Evolutionary conservation across 129 eudicot species (phyloP), one percentile per base, ranked within the genome.

Genomic region (Ambrosia trifida): DNA sequence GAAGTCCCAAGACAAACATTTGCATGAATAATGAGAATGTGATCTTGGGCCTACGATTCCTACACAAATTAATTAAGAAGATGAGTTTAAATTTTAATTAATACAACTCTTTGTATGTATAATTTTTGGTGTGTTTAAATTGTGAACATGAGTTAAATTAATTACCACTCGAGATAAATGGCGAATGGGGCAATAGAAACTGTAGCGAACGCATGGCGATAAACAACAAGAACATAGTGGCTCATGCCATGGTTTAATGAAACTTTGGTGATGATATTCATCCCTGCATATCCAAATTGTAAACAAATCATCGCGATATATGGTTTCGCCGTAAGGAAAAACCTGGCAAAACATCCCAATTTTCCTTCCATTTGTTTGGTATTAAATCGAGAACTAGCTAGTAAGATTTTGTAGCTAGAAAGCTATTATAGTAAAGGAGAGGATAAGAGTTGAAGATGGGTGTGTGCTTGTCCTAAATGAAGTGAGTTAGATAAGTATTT

Each of bases 241-340:
- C 96, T 89, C 98, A 93, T 93, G 36, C 98, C 98, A 5, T 88
- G 79, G 53, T 89, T 87, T 2, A 93, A 83, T 24, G 96, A 89
- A 7, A 93, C 96, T 81, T 93, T 93, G 14, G 98, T 89, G 20
- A 93, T 84, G 3, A 93, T 87, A 70, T 93, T 93, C 98, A 93
- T 93, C 0, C 98, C 98, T 2, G 98, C 98, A 65, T 93, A 93
- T 2, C 98, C 98, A 33, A 93, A 93, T 79, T 93, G 98, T 70
- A 93, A 74, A 10, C 83, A 93, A 14, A 85, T 85, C 98, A 93
- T 93, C 64, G 96, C 98, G 72, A 93, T 81, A 85, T 89, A 93
- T 7, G 98, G 98, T 69, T 93, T 93, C 0, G 84, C 76, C 5
- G 57, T 83, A 58, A 87, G 86, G 13, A 86, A 47, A 20, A 89